Base-by-base conservation (phyloP, 2,329 filamentous ascomycete genomes). In the Cladorrhinum sp. region DNA sequence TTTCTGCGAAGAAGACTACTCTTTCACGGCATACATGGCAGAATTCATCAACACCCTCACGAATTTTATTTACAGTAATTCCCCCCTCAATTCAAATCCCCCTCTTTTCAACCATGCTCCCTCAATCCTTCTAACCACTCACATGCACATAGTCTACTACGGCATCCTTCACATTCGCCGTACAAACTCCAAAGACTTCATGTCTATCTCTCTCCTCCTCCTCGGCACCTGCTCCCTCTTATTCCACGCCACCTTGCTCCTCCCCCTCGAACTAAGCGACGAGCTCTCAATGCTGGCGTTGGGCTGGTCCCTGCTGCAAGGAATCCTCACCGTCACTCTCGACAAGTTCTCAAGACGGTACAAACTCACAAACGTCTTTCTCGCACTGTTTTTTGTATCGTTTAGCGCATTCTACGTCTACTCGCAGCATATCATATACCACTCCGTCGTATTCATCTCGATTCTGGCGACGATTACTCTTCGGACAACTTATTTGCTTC, bases 281-380 rank as follows among this genome's bases (percentile, higher is more conserved):
- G 83, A 86, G 65, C 72, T 85, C n/a, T 80, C 81, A 57, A 85
- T 85, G 83, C 77, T 85, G 27, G 71, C 81, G 12, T 76, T 85
- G 3, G 77, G 77, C 22, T 81, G 79, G 62, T 75, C 81, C 0
- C 75, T 85, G 58, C 73, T 85, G 4, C 80, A 83, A 52, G 78
- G 79, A 53, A 71, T 80, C 3, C 75, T 78, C 58, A 79, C 78
- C 12, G 74, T 76, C 36, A 73, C 78, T n/a, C 7, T 10, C 16
- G 49, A 76, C 41, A 18, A 79, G 25, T 13, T 32, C 29, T 13
- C 29, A 13, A 32, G 6, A 6, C 71, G 78, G 5, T 60, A 63
- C 27, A 68, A 63, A 6, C 32, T 69, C 53, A 70, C 76, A 58
- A 75, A 77, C 16, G 65, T 64, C 1, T 73, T 83, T 24, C 77